These are phyloP conservation scores for Yarrowia hollandica DNA, from an alignment of 805 yeast genomes.

Conservation along the genomic window DNA sequence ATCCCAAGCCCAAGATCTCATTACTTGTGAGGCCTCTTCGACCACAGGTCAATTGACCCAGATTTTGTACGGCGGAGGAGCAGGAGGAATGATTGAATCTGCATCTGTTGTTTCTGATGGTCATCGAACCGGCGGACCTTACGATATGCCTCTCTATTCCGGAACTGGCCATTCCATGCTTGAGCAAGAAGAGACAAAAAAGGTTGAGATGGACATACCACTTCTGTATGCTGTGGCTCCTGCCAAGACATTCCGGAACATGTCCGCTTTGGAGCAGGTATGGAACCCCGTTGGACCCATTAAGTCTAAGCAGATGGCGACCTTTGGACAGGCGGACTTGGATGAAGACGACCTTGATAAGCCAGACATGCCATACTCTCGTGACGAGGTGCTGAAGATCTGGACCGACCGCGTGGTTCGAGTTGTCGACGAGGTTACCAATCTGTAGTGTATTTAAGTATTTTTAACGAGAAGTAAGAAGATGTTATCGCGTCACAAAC, in stretches of 20 bases:
- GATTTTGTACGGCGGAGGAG: slow-evolving; percentile 7
- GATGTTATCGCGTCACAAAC: too few species aligned
- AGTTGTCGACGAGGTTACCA: slow-evolving; percentile 3
- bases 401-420: slow-evolving; percentile 16
- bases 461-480: background rate
- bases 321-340: slow-evolving; percentile 25
- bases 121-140: background rate
- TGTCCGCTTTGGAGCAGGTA: slow-evolving; percentile 4
- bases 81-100: background rate
- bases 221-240: slow-evolving; percentile 3
- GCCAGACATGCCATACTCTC: slow-evolving; percentile 15
- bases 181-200: background rate
- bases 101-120: background rate
- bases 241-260: background rate
- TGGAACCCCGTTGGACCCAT: slow-evolving; percentile 24
- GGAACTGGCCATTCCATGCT: slow-evolving; percentile 12
- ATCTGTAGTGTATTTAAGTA: background rate
- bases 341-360: slow-evolving; percentile 16
- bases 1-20: slow-evolving; percentile 9
- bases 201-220: slow-evolving; percentile 6
- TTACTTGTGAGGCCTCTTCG: slow-evolving; percentile 2
- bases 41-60: background rate
- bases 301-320: slow-evolving; percentile 13
- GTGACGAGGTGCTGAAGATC: slow-evolving; percentile 24
- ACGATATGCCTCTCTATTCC: background rate